A percentile compares a stretch with the other conserved stretches of the same genome.
Evolutionary conservation across 73 alveolate genomes (phyloP).

Genomic region (Durusdinium trenchii): DNA sequence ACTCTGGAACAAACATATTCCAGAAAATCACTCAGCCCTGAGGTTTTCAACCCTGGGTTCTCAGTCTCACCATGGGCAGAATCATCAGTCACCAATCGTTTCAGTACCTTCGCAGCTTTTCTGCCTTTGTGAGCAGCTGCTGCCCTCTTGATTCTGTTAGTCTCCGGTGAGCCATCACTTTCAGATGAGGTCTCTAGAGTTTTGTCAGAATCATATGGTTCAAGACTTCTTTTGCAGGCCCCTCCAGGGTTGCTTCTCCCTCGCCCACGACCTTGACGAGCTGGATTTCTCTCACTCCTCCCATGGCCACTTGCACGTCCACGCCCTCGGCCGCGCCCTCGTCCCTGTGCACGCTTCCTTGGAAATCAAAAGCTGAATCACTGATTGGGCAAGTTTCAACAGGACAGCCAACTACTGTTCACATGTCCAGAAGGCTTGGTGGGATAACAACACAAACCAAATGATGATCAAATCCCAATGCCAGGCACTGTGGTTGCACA

Average conservation of each 20-base stretch:
- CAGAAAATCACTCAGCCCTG: background rate
- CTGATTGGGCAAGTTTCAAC: no score
- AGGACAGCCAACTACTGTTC: no score
- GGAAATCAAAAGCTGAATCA: background rate
- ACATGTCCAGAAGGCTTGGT: no score
- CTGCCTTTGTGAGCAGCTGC: background rate
- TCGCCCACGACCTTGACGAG: background rate
- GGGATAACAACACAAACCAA: no score
- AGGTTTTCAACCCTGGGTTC: background rate
- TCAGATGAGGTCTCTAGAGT: background rate
- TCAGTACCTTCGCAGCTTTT: background rate
- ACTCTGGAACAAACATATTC: constrained; percentile 16
- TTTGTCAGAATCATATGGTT: background rate
- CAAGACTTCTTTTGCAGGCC: background rate
- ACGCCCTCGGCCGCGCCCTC: background rate
- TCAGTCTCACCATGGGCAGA: background rate
- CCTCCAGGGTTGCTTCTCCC: background rate
- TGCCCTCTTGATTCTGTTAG: background rate
- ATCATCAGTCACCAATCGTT: background rate
- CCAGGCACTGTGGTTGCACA: no score
- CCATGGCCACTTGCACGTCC: background rate
- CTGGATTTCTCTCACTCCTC: background rate
- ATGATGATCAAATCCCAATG: no score
- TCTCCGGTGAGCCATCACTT: background rate
- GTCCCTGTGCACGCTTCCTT: background rate